phyloP scores from a whole-genome alignment of 768 basidiomycete species.

The Lentinula boryana region DNA sequence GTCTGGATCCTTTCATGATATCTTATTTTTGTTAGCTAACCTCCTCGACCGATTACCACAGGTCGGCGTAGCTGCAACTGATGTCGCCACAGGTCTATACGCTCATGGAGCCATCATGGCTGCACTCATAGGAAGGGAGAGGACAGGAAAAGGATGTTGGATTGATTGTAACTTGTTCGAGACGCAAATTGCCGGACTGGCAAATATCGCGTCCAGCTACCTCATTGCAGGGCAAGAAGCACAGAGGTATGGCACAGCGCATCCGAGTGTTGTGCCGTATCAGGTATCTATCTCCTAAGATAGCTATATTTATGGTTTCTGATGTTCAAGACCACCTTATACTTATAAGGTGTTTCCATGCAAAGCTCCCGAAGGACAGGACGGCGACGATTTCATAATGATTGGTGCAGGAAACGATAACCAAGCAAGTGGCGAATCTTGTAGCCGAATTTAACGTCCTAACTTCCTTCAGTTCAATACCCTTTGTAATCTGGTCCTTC shows the following conservation, averaged over 20 bases:
- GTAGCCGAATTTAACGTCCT: background rate
- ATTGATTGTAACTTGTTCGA: slow-evolving; percentile 94
- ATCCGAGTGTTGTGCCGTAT: slow-evolving; percentile 92
- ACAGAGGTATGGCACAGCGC: slow-evolving; percentile 82
- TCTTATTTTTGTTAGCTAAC: slow-evolving; percentile 47
- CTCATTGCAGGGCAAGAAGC: slow-evolving; percentile 83
- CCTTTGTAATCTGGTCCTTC: slow-evolving; percentile 59
- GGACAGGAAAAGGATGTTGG: slow-evolving; percentile 84
- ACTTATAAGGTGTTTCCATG: slow-evolving; percentile 61
- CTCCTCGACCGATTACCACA: slow-evolving; percentile 68
- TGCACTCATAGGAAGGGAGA: slow-evolving; percentile 71
- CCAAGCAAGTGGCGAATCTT: slow-evolving; percentile 41
- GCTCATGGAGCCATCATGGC: slow-evolving; percentile 93
- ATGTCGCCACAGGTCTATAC: slow-evolving; percentile 84
- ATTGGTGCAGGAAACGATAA: slow-evolving; percentile 89
- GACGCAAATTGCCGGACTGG: slow-evolving; percentile 87
- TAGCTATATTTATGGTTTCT: background rate
- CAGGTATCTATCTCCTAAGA: slow-evolving; percentile 26
- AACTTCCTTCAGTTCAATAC: slow-evolving; percentile 52
- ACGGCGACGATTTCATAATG: slow-evolving; percentile 77
- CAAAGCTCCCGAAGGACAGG: slow-evolving; percentile 20
- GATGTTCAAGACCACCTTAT: background rate
- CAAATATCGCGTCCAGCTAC: slow-evolving; percentile 91
- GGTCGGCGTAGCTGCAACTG: slow-evolving; percentile 93
- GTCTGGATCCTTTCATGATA: background rate